Conservation (phyloP, 768 basidiomycete species). For the Termitomyces sp. region DNA sequence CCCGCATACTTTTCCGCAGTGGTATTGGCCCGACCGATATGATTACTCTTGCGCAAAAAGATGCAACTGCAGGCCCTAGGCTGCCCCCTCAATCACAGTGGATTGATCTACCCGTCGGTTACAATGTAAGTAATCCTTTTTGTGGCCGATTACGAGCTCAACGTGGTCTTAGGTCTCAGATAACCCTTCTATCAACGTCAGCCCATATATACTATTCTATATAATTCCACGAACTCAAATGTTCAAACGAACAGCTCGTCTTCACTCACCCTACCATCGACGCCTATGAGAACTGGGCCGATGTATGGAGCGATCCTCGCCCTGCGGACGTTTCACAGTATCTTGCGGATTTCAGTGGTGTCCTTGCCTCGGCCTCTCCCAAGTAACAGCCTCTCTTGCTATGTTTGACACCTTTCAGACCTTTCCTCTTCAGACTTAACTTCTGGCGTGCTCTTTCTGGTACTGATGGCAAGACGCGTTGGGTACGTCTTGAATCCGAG, state of each 20-base stretch:
- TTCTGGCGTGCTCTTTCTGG: slow-evolving; percentile 55
- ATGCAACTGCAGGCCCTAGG: slow-evolving; percentile 38
- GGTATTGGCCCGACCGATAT: slow-evolving; percentile 59
- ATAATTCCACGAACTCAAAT: neutral
- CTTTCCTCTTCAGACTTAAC: slow-evolving; percentile 37
- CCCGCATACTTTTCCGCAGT: slow-evolving; percentile 53
- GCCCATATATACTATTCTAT: slow-evolving; percentile 11
- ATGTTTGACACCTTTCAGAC: neutral
- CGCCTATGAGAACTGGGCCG: slow-evolving; percentile 62
- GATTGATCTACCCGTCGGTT: slow-evolving; percentile 58
- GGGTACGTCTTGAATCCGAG: slow-evolving; percentile 24
- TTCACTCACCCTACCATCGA: slow-evolving; percentile 61
- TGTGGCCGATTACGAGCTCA: neutral
- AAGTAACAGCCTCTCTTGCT: slow-evolving; percentile 24
- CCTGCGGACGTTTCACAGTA: slow-evolving; percentile 55
- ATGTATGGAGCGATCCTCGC: slow-evolving; percentile 49
- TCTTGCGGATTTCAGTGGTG: slow-evolving; percentile 42
- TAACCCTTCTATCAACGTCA: slow-evolving; percentile 58
- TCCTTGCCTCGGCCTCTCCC: slow-evolving; percentile 53
- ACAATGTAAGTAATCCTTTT: slow-evolving; percentile 27
- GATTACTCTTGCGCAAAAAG: slow-evolving; percentile 42
- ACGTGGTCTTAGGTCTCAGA: slow-evolving; percentile 36
- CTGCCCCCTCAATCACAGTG: slow-evolving; percentile 44
- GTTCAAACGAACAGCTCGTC: slow-evolving; percentile 34
- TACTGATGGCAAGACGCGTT: slow-evolving; percentile 41